These are phyloP conservation scores for Teratosphaeriaceae sp. DNA, from an alignment of 2,329 filamentous ascomycete species.

Conservation along the genomic window DNA sequence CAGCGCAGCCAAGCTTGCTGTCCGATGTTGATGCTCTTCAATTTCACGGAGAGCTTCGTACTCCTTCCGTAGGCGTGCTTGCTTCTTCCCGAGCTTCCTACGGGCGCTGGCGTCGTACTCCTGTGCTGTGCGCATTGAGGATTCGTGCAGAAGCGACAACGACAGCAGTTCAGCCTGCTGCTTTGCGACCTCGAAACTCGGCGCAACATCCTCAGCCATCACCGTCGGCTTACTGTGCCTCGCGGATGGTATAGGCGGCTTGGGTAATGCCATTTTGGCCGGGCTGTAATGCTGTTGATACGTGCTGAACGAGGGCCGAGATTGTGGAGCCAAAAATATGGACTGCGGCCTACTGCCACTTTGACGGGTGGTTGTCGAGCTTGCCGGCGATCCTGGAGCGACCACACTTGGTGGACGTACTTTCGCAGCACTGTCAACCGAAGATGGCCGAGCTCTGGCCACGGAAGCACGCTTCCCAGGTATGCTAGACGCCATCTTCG, in stretches of 20 bases:
- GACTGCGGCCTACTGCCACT: constrained; percentile 16
- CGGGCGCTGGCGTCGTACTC: constrained; percentile 55
- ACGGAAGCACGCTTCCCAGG: not conserved
- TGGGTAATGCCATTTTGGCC: constrained; percentile 53
- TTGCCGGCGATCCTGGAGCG: constrained; percentile 15
- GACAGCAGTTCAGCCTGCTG: constrained; percentile 59
- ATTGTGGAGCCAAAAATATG: constrained; percentile 28
- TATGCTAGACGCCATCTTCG: not conserved
- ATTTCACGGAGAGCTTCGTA: constrained; percentile 29
- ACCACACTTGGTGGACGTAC: constrained; percentile 8
- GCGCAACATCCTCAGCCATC: constrained; percentile 38
- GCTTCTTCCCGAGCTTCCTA: constrained; percentile 21
- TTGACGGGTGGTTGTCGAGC: constrained; percentile 8
- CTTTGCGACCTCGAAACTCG: constrained; percentile 19
- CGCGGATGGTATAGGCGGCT: constrained; percentile 49
- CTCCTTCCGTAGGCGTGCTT: constrained; percentile 22
- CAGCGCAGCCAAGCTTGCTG: constrained; percentile 48
- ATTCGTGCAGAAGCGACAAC: constrained; percentile 57
- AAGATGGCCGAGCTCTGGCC: constrained; percentile 12
- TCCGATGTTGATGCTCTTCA: constrained; percentile 33
- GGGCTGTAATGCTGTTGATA: constrained; percentile 64
- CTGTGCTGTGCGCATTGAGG: constrained; percentile 38
- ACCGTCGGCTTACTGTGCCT: constrained; percentile 48
- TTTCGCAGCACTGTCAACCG: constrained; percentile 10
- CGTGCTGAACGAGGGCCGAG: constrained; percentile 53